Base-by-base conservation (phyloP, 495 filamentous ascomycete genomes). In the Penicillium samsonianum region DNA sequence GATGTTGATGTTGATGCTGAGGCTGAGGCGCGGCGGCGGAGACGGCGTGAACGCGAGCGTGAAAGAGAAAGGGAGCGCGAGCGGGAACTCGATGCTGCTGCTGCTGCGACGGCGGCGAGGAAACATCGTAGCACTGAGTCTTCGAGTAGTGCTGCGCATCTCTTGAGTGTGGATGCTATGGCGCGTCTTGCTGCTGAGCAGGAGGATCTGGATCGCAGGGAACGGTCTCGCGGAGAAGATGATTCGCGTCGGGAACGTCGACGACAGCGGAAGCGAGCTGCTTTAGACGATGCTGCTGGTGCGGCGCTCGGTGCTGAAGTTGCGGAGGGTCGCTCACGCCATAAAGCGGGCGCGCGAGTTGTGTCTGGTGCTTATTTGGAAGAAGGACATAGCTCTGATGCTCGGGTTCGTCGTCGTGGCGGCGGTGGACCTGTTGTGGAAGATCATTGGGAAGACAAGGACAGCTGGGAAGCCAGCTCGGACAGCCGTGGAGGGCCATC, bases 361-460 rank as follows among this genome's bases (percentile, higher is more conserved):
- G 84, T 88, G 6, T 90, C 87, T 47, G 88, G 88, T 16, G 80
- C 86, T 0, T 72, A 86, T 51, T 61, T 88, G 57, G 88, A 91
- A 64, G 87, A 90, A 68, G 88, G 87, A 1, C 60, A 67, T 28
- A 68, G 65, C 38, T 63, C 71, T 14, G 72, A 73, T 19, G 68
- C 72, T 64, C 69, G 69, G 22, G 64, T 79, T 16, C 68, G 77
- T 33, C 68, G 65, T 20, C 73, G 76, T 38, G 72, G 71, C 20
- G 73, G 73, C 51, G 72, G 72, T 47, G 69, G 67, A 30, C 62
- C 61, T 45, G 68, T 68, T 11, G 55, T 69, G 62, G 56, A 69
- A 56, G 64, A 66, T 19, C 49, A 59, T 25, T 65, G 63, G 57
- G 63, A 69, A 53, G 55, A 72, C 22, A 65, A 76, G 52, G 62